These are phyloP conservation scores for Colletotrichum acutatum DNA, from an alignment of 2,329 filamentous ascomycete species.

Conservation along the genomic window DNA sequence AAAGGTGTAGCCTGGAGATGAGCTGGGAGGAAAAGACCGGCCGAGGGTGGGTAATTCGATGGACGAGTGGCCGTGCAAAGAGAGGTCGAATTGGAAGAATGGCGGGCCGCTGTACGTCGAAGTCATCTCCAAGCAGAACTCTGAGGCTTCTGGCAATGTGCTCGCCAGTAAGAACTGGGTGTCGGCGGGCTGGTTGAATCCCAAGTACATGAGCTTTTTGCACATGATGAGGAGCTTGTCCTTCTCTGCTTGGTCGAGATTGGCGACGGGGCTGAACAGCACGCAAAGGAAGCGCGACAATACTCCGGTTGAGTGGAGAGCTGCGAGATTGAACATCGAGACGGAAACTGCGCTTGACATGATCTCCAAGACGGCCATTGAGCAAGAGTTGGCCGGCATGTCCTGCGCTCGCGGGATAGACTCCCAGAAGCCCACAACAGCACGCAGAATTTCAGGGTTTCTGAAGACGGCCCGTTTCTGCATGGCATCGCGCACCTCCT, in stretches of 20 bases:
- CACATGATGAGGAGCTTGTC: conserved; percentile 74
- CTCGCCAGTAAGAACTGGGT: conserved; percentile 77
- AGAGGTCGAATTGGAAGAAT: conserved; percentile 94
- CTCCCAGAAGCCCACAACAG: conserved; percentile 73
- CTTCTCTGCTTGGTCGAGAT: conserved; percentile 66
- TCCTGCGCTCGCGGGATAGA: conserved; percentile 63
- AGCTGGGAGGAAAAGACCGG: conserved; percentile 83
- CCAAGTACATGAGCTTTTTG: conserved; percentile 76
- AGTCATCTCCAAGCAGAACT: conserved; percentile 80
- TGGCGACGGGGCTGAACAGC: conserved; percentile 64
- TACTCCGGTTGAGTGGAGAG: conserved; percentile 78
- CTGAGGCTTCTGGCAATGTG: conserved; percentile 64
- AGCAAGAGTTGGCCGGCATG: conserved; percentile 60
- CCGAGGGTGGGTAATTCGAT: conserved; percentile 90
- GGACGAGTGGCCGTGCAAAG: conserved; percentile 86
- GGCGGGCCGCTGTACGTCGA: conserved; percentile 80
- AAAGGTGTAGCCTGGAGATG: conserved; percentile 88
- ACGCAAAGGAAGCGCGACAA: conserved; percentile 74
- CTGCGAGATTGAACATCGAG: conserved; percentile 76
- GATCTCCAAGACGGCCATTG: conserved; percentile 73
- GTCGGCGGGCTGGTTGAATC: conserved; percentile 84
- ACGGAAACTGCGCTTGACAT: conserved; percentile 67
- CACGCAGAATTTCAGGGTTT: conserved; percentile 72
- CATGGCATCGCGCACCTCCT: conserved; percentile 59
- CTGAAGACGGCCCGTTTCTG: conserved; percentile 62